Evolutionary conservation across 169 alveolate genomes (phyloP).

Genomic region (Eimeria maxima): DNA sequence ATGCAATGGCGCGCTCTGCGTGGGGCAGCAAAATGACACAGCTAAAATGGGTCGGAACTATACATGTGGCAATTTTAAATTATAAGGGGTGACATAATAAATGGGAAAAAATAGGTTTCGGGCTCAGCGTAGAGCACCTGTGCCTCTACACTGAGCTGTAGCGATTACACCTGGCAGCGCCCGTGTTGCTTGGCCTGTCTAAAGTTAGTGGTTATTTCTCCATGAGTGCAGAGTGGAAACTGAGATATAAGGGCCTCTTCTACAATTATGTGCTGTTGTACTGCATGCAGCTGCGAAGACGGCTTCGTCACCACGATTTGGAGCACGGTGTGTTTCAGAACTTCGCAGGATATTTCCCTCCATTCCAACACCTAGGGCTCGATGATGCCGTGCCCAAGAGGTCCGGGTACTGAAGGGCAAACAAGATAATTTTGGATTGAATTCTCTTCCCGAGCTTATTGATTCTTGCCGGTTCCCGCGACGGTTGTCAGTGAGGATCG

Average conservation of each 20-base stretch:
- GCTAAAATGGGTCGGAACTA: background rate
- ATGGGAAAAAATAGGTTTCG: background rate
- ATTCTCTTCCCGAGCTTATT: no score
- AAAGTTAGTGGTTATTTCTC: background rate
- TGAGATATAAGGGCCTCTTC: background rate
- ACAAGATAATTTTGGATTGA: no score
- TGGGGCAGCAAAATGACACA: background rate
- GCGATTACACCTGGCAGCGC: background rate
- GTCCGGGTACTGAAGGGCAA: no score
- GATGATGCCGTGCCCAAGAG: background rate
- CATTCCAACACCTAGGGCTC: no score
- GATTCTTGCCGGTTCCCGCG: background rate
- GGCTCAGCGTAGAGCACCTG: background rate
- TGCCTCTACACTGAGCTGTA: background rate
- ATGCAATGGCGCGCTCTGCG: background rate
- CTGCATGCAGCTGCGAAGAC: background rate
- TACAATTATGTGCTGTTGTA: background rate
- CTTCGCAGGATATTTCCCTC: no score
- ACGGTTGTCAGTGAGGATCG: background rate
- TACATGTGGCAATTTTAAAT: background rate
- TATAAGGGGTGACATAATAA: background rate
- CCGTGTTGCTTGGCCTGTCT: background rate
- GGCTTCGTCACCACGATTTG: no score
- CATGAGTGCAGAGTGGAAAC: background rate
- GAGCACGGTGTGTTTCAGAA: no score